These are phyloP conservation scores for Saccharomycopsis synnaedendra DNA, from an alignment of 805 yeast species.

Conservation along the genomic window DNA sequence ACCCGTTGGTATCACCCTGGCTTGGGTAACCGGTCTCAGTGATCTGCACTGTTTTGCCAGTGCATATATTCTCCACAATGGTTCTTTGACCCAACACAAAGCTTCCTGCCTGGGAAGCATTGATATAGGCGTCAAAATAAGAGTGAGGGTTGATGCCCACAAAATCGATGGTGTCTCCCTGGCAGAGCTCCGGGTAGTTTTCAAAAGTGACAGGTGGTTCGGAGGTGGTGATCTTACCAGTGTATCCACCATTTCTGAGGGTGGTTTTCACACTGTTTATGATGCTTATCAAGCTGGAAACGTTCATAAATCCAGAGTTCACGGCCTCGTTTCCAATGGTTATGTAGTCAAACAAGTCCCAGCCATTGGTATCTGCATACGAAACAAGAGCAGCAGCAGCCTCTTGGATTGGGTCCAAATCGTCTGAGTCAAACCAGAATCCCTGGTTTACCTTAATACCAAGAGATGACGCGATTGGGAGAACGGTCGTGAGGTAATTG, in stretches of 20 bases:
- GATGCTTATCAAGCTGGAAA: conserved; percentile 49
- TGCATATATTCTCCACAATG: conserved; percentile 45
- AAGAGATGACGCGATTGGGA: conserved; percentile 43
- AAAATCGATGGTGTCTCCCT: conserved; percentile 58
- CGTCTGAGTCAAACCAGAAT: conserved; percentile 59
- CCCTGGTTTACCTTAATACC: conserved; percentile 81
- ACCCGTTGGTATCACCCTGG: conserved; percentile 59
- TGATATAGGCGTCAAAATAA: conserved; percentile 55
- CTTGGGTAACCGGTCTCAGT: conserved; percentile 91
- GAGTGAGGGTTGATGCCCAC: conserved; percentile 85
- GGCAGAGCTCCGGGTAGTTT: conserved; percentile 57
- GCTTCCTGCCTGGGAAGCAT: conserved; percentile 59
- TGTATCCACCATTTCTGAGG: conserved; percentile 60
- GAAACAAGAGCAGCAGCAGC: conserved; percentile 42
- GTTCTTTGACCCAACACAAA: conserved; percentile 56
- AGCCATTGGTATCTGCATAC: conserved; percentile 36
- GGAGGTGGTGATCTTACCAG: conserved; percentile 69
- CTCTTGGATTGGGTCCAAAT: conserved; percentile 59
- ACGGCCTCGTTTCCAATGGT: conserved; percentile 89
- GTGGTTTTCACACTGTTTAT: conserved; percentile 49
- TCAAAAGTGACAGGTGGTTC: conserved; percentile 79
- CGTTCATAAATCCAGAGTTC: conserved; percentile 48
- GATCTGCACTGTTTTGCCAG: conserved; percentile 40
- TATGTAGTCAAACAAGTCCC: conserved; percentile 67
- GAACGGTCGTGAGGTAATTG: conserved; percentile 49